These are phyloP conservation scores for Agaricus subrufescens DNA, from an alignment of 768 basidiomycete genomes.

Conservation along the genomic window DNA sequence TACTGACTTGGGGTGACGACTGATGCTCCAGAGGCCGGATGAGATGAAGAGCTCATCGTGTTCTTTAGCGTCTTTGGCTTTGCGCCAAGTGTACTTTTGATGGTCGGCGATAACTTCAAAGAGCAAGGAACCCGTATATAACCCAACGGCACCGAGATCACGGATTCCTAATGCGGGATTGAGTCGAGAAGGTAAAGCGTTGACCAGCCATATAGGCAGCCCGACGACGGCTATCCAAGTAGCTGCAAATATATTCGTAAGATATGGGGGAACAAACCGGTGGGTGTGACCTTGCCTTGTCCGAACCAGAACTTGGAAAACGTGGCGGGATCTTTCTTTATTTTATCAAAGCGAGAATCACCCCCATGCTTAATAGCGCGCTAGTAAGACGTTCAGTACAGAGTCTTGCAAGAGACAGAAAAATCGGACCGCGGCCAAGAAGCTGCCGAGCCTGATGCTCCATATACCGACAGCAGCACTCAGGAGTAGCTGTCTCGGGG, in stretches of 20 bases:
- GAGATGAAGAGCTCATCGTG: conserved; percentile 72
- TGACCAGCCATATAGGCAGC: conserved; percentile 64
- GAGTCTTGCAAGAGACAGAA: neutral
- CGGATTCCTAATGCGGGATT: conserved; percentile 48
- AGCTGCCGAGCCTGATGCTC: conserved; percentile 58
- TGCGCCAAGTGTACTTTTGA: conserved; percentile 64
- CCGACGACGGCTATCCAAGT: conserved; percentile 68
- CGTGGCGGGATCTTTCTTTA: conserved; percentile 31
- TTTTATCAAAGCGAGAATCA: conserved; percentile 61
- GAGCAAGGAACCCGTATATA: conserved; percentile 54
- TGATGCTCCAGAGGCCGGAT: conserved; percentile 60
- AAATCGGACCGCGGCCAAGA: conserved; percentile 44
- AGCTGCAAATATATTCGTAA: conserved; percentile 24
- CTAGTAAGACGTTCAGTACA: conserved; percentile 11
- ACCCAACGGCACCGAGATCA: conserved; percentile 49
- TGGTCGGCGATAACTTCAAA: conserved; percentile 60
- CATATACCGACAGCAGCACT: conserved; percentile 55
- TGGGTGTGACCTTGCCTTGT: conserved; percentile 35
- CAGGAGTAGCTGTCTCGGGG: conserved; percentile 57
- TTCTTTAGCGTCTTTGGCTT: conserved; percentile 51
- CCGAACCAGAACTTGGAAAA: conserved; percentile 63
- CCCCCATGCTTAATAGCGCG: conserved; percentile 48
- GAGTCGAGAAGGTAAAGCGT: conserved; percentile 42
- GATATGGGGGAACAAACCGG: neutral
- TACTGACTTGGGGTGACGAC: conserved; percentile 69